Evolutionary conservation across 495 filamentous ascomycete genomes (phyloP), one percentile per base, ranked within the genome.

Genomic region (Penicillium coprophilum): DNA sequence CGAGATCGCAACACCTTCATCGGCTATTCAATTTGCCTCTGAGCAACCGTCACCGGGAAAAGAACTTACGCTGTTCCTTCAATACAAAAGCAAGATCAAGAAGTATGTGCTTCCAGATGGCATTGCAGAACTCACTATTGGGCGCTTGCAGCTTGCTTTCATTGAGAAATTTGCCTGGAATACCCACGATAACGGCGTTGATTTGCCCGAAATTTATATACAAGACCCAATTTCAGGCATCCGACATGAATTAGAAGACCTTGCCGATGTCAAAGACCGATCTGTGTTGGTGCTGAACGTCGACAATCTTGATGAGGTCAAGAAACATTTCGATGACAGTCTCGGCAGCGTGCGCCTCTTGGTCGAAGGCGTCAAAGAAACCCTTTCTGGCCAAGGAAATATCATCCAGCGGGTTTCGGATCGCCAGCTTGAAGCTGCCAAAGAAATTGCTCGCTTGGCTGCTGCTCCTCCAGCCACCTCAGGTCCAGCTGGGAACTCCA

Each of bases 141-240:
- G 89, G 10, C 82, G 91, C 11, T 73, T 98, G 53, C 94, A 97
- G 65, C 81, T 97, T 31, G 92, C 93, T n/a, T 98, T 98, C 69
- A 98, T 98, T 61, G 95, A 97, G 60, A 97, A 97, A 63, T 98
- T 98, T 64, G 91, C 92, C 7, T 98, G 96, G 91, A 97, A 94
- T 61, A 96, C 92, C 1, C 93, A 96, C 60, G 89, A 86, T 62
- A 93, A 97, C 66, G 94, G 95, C 21, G 85, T 84, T 12, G 94
- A 98, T 64, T 77, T 98, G 28, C 94, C 94, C 0, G 94, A 97
- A 63, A 96, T 98, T 28, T 96, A 97, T 70, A 92, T 98, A 38
- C 95, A 98, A 71, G 94, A 98, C 69, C 85, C 93, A 6, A 81
- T 96, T 11, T 96, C 92, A 9, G 95, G 94, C 5, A 89, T 97